Conservation (phyloP, 164 flowering plant genomes). For the Houttuynia cordata region DNA sequence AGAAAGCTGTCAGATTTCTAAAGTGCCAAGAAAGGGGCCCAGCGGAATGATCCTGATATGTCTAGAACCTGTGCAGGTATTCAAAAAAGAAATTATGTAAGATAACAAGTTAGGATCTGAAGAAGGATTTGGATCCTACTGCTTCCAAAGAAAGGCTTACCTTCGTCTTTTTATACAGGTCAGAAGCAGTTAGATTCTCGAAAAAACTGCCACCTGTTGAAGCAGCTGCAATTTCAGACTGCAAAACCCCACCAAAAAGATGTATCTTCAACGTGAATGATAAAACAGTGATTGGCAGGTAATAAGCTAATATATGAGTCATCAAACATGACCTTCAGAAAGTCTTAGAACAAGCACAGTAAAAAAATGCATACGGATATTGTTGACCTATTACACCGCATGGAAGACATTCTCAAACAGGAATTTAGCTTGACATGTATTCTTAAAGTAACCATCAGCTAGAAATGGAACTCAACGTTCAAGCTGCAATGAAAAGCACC, state of each 20-base stretch:
- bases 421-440: too few species aligned
- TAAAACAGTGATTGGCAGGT: neutral
- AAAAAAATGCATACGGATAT: too few species aligned
- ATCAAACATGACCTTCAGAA: too few species aligned
- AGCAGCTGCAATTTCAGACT: constrained; percentile 49
- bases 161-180: constrained; percentile 77
- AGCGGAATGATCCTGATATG: constrained; percentile 87
- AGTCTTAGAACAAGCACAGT: too few species aligned
- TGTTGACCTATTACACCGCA: too few species aligned
- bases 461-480: too few species aligned
- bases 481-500: too few species aligned
- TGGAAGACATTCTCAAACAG: too few species aligned
- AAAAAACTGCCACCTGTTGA: constrained; percentile 53
- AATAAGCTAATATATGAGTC: neutral
- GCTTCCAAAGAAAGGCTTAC: constrained; percentile 15
- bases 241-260: constrained; percentile 8
- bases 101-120: neutral
- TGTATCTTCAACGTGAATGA: neutral
- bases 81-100: neutral
- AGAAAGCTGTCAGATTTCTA: constrained; percentile 69
- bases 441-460: too few species aligned
- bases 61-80: constrained; percentile 54
- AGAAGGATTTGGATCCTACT: neutral
- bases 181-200: constrained; percentile 66
- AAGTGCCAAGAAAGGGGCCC: constrained; percentile 99